Conservation (phyloP, 495 filamentous ascomycete species). For the Hyaloscypha variabilis region DNA sequence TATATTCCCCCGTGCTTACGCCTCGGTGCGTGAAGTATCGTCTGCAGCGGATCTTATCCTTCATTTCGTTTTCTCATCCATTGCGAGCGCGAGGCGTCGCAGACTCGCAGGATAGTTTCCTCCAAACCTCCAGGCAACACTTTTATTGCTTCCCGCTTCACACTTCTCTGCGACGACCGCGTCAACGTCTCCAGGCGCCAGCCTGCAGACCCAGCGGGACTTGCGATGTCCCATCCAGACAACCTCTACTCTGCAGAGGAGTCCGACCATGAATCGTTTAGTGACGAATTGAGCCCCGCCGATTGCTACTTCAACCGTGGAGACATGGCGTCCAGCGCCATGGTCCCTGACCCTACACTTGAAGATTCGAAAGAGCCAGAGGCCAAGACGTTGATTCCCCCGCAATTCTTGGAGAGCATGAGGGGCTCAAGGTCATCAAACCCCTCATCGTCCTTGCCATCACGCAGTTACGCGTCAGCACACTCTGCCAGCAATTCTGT, state of each 20-base stretch:
- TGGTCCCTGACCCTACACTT: slow-evolving; percentile 30
- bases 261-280: slow-evolving; percentile 31
- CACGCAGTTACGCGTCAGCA: slow-evolving; percentile 23
- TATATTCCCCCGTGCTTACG: slow-evolving; percentile 15
- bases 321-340: slow-evolving; percentile 6
- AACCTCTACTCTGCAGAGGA: slow-evolving; percentile 30
- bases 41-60: background rate
- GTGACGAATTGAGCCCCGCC: slow-evolving; percentile 29
- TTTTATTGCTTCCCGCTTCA: background rate
- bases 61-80: background rate
- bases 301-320: slow-evolving; percentile 31
- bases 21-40: background rate
- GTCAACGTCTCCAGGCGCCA: slow-evolving; percentile 13
- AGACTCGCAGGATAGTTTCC: too few species aligned
- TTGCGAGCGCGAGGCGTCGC: background rate
- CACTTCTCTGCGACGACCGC: background rate
- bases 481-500: background rate
- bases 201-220: background rate
- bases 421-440: slow-evolving; percentile 18
- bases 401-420: background rate
- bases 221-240: slow-evolving; percentile 26
- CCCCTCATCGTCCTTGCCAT: background rate
- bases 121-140: slow-evolving; percentile 11
- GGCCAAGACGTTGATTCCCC: slow-evolving; percentile 22
- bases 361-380: slow-evolving; percentile 19